Evolutionary conservation across 2,329 filamentous ascomycete genomes (phyloP).

Genomic region (Clarireedia paspali): DNA sequence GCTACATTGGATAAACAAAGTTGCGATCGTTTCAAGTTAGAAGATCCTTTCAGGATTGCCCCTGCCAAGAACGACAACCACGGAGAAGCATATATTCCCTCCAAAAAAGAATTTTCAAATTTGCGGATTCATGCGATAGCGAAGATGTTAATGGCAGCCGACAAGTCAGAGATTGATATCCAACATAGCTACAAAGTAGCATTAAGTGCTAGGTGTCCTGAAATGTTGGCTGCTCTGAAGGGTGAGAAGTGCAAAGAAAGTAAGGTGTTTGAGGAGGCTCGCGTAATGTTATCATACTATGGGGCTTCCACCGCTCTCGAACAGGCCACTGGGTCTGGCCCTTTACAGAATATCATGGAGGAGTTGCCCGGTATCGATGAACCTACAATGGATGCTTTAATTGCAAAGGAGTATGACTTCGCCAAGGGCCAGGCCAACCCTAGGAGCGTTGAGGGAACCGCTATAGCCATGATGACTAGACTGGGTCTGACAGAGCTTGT

Average conservation of each 20-base stretch:
- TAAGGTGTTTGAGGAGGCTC: not conserved
- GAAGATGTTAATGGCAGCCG: not conserved
- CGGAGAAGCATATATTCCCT: not conserved
- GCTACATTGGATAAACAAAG: not conserved
- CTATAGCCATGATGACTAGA: constrained; percentile 1
- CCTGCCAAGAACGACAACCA: not conserved
- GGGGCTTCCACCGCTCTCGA: not conserved
- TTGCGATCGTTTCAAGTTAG: not conserved
- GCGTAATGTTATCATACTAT: not conserved
- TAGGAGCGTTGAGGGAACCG: not conserved
- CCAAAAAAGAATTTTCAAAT: not conserved
- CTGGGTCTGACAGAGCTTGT: constrained; percentile 11
- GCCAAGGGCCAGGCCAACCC: not conserved
- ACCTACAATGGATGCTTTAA: not conserved
- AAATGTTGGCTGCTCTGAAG: not conserved
- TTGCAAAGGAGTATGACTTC: not conserved
- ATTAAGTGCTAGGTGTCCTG: not conserved
- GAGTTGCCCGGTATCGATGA: not conserved
- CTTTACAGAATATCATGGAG: not conserved
- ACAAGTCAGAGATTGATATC: not conserved
- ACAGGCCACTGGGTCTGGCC: not conserved
- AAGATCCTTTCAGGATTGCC: not conserved
- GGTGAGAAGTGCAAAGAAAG: not conserved
- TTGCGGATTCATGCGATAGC: not conserved
- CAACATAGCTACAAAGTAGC: not conserved